Evolutionary conservation across 306 rosid species (phyloP), one percentile per base, ranked within the genome.

Genomic region (Sindora glabra): DNA sequence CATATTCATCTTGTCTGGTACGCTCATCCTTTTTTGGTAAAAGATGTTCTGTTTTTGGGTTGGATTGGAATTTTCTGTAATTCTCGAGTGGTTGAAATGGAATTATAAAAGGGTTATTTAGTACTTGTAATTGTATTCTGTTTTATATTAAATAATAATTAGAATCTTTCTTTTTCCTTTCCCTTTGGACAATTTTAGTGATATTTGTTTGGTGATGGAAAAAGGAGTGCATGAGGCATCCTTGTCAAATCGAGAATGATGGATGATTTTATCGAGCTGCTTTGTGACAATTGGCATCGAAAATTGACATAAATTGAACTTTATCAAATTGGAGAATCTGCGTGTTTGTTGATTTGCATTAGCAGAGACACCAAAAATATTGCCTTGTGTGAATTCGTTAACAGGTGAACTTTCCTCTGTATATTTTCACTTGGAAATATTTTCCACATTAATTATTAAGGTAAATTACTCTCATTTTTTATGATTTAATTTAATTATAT

Each of bases 51-150:
- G 56, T 67, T 55, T 23, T 58, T 60, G 77, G 68, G 46, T 64
- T 65, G 75, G 77, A 67, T n/a, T 77, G 90, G 73, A 77, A 79
- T 75, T 77, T 80, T 73, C 26, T 81, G 90, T 83, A 76, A 71
- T 74, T 71, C 77, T 66, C 67, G 39, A 37, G 59, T n/a, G 83
- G 80, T 74, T 62, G 67, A 73, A 74, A n/a, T n/a, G n/a, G n/a
- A n/a, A n/a, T n/a, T 59, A 60, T 58, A 40, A 58, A 51, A 48
- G 34, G 54, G 70, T 62, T 59, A 47, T 48, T 78, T 74, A 56
- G 69, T 64, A 74, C 59, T 63, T 7, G 58, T 81, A 64, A 65
- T 75, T 47, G 70, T 70, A 70, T 59, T 37, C 45, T 48, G 68
- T 73, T 30, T 33, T 14, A 36, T 75, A 66, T 73, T n/a, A 64